A percentile compares a stretch with the other conserved stretches of the same genome.
phyloP scores from a whole-genome alignment of 768 basidiomycete genomes.

The Hygrophorus pudorinus region DNA sequence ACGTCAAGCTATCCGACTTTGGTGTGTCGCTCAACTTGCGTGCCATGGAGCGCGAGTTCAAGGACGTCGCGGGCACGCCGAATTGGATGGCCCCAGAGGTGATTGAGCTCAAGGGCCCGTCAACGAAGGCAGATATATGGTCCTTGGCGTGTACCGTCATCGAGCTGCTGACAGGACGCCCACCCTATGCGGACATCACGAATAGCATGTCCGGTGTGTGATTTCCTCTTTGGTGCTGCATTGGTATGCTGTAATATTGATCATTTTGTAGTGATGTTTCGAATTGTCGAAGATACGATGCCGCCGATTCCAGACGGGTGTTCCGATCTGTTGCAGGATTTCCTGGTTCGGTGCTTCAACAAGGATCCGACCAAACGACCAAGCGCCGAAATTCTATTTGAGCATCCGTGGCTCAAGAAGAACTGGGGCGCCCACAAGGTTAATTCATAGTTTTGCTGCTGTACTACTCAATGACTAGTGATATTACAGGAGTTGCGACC shows the following conservation, averaged over 20 bases:
- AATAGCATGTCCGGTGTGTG: conserved; percentile 82
- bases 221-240: conserved; percentile 4
- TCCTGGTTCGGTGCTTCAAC: conserved; percentile 80
- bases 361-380: conserved; percentile 84
- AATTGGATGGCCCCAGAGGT: conserved; percentile 99
- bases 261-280: conserved; percentile 73
- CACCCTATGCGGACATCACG: conserved; percentile 83
- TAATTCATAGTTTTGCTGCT: conserved; percentile 11
- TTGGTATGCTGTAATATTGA: background rate
- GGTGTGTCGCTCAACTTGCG: conserved; percentile 94
- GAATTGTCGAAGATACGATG: conserved; percentile 88
- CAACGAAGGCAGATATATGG: conserved; percentile 93
- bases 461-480: too few relatives aligned
- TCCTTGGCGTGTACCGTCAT: conserved; percentile 91
- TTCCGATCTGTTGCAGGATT: conserved; percentile 69
- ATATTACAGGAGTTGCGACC: conserved; percentile 67
- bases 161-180: conserved; percentile 85
- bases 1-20: conserved; percentile 95
- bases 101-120: conserved; percentile 89
- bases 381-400: conserved; percentile 73
- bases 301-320: conserved; percentile 79
- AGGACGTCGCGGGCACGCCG: conserved; percentile 88
- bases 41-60: conserved; percentile 77
- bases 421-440: conserved; percentile 78
- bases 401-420: conserved; percentile 84